phyloP scores from a whole-genome alignment of 164 flowering plant genomes.

The Warburgia ugandensis region DNA sequence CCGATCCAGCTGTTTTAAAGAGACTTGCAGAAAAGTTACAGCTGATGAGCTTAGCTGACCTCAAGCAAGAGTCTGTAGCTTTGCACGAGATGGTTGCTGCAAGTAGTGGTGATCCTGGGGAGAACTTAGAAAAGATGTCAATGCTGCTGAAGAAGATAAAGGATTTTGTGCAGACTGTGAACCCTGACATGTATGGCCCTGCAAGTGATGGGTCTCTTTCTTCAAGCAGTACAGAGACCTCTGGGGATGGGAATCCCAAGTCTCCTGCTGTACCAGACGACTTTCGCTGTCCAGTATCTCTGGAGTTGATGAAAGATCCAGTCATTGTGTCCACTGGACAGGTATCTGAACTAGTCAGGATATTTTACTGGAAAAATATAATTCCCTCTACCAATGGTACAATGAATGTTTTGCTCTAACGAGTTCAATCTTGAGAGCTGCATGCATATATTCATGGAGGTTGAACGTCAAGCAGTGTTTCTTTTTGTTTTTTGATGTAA shows the following conservation, averaged over 20 bases:
- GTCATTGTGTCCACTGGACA: slow-evolving; percentile 94
- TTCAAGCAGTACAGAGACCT: too few relatives aligned
- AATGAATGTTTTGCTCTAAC: too few relatives aligned
- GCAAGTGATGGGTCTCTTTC: slow-evolving; percentile 40
- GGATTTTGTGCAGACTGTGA: slow-evolving; percentile 40
- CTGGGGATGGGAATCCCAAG: slow-evolving; percentile 60
- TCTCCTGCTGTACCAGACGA: slow-evolving; percentile 90
- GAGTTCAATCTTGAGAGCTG: too few relatives aligned
- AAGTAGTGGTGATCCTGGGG: slow-evolving; percentile 44
- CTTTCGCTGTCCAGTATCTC: slow-evolving; percentile 84
- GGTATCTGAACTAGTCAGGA: too few relatives aligned
- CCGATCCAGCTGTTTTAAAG: slow-evolving; percentile 39
- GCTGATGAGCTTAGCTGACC: slow-evolving; percentile 54
- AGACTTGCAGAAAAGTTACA: slow-evolving; percentile 78
- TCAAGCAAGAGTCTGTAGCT: slow-evolving; percentile 66
- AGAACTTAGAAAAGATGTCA: slow-evolving; percentile 51
- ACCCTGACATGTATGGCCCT: slow-evolving; percentile 34
- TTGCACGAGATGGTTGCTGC: slow-evolving; percentile 61
- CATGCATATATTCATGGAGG: too few relatives aligned
- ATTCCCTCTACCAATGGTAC: too few relatives aligned
- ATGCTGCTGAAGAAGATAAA: slow-evolving; percentile 58
- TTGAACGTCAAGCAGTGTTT: too few relatives aligned
- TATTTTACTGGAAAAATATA: too few relatives aligned
- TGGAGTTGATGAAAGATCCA: slow-evolving; percentile 93
- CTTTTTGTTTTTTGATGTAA: too few relatives aligned